Percentiles rank a stretch among this genome's conserved stretches.
Evolutionary conservation across 2,329 filamentous ascomycete species (phyloP).

Genomic region (Aspergillus chevalieri): DNA sequence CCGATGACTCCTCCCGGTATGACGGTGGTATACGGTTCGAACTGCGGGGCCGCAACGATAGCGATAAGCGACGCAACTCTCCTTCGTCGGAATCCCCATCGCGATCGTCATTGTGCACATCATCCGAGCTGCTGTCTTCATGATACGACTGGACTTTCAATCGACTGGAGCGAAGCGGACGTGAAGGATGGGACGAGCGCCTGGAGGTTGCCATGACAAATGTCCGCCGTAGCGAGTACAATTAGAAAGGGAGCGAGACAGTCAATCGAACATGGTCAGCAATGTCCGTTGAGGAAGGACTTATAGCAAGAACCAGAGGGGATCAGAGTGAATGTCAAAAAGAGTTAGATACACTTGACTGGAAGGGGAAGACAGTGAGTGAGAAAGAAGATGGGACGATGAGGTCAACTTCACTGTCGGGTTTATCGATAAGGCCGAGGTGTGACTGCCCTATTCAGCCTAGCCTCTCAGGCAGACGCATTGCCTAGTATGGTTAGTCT

Average conservation of each 20-base stretch:
- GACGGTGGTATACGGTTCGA: slow-evolving; percentile 20
- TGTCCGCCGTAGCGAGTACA: slow-evolving; percentile 4
- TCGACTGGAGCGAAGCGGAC: slow-evolving; percentile 31
- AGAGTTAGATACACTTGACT: neutral
- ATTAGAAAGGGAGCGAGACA: slow-evolving; percentile 6
- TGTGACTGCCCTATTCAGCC: neutral
- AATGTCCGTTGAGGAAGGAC: neutral
- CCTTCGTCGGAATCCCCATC: slow-evolving; percentile 9
- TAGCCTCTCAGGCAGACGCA: neutral
- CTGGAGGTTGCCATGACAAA: neutral
- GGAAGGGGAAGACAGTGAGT: neutral
- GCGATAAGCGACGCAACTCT: slow-evolving; percentile 12
- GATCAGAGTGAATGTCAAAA: neutral
- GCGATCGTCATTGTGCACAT: slow-evolving; percentile 11
- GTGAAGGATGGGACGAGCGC: slow-evolving; percentile 16
- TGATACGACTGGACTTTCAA: slow-evolving; percentile 32
- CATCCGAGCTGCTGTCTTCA: slow-evolving; percentile 31
- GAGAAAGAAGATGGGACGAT: neutral
- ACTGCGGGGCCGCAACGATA: slow-evolving; percentile 27
- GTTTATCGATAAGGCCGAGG: neutral
- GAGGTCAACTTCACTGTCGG: neutral
- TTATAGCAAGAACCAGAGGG: neutral
- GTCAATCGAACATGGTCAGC: slow-evolving; percentile 14
- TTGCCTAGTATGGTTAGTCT: neutral
- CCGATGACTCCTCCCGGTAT: slow-evolving; percentile 32